Percentiles rank a stretch among this genome's conserved stretches.
These are phyloP conservation scores for Fusarium sp. DNA, from an alignment of 2,329 filamentous ascomycete genomes.

Conservation along the genomic window DNA sequence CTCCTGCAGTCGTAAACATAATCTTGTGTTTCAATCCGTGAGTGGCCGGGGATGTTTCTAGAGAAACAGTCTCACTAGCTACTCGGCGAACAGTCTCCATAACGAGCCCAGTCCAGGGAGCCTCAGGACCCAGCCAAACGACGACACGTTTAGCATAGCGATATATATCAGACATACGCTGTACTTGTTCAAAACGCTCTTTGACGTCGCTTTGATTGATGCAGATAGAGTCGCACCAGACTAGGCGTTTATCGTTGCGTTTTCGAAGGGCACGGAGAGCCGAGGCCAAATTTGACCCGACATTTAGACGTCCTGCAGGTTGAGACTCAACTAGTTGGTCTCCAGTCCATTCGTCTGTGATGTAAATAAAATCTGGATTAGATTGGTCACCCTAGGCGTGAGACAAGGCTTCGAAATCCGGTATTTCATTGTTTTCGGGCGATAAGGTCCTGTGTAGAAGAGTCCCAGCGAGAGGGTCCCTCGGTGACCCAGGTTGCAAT, in stretches of 20 bases:
- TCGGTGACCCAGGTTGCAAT: neutral
- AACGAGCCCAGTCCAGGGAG: neutral
- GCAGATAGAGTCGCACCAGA: constrained; percentile 17
- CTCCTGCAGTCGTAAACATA: no score
- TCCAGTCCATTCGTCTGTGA: neutral
- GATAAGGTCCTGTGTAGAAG: neutral
- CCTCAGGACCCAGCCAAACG: constrained; percentile 3
- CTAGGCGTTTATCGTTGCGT: neutral
- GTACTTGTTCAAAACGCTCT: neutral
- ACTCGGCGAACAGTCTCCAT: neutral
- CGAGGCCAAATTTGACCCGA: constrained; percentile 5
- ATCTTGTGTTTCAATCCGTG: neutral
- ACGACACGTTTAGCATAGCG: neutral
- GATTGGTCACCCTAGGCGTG: constrained; percentile 11
- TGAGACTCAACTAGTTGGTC: no score
- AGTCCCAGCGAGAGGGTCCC: neutral
- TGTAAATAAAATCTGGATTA: neutral
- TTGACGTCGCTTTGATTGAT: constrained; percentile 6
- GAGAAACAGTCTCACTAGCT: neutral
- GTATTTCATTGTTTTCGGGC: neutral
- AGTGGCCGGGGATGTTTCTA: no score
- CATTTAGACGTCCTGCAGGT: neutral
- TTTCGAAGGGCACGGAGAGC: neutral
- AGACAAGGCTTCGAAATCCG: neutral
- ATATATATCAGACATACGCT: constrained; percentile 6